Base-by-base conservation (phyloP, 768 basidiomycete species). In the Leccinellum albellum region DNA sequence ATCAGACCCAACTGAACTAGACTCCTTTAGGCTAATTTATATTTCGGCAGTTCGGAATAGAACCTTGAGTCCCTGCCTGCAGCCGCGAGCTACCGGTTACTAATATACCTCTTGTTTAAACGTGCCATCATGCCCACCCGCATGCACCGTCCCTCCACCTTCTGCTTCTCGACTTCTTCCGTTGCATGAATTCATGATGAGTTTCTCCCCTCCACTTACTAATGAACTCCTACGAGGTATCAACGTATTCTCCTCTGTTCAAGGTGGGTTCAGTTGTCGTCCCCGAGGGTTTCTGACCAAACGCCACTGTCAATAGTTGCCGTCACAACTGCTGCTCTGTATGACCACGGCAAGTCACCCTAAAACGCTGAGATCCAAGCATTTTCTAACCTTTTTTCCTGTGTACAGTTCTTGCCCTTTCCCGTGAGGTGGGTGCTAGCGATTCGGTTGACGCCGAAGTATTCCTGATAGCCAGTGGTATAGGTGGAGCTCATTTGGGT, bases 401-500 rank as follows among this genome's bases (percentile, higher is more conserved):
- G 9, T 10, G 21, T 37, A 49, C 37, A 71, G 70, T 37, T 31
- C 66, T 73, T 35, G 37, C 58, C 20, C 50, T 73, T 48, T 51
- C 61, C 6, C 67, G 70, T n/a, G 71, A 71, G 60, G 70, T 64
- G 50, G 53, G 70, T 54, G 37, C 23, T 45, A 31, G n/a, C 44
- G 28, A 45, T 4, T 29, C 13, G 24, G 35, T 24, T 31, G 53
- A 10, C 45, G 15, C 20, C n/a, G 47, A 50, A 47, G 42, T 3
- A n/a, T 3, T 23, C 6, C 28, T 56, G 29, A 69, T 26, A 20
- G 4, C 23, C 10, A 12, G 29, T 32, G 40, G 29, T 50, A 48
- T 29, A 71, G 70, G 57, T 71, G 42, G 70, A 73, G 7, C 65
- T 71, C 21, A 58, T 71, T 55, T 71, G 71, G 71, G 70, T 73